Evolutionary conservation across 306 rosid species (phyloP), one percentile per base, ranked within the genome.

Genomic region (Macrotyloma uniflorum): DNA sequence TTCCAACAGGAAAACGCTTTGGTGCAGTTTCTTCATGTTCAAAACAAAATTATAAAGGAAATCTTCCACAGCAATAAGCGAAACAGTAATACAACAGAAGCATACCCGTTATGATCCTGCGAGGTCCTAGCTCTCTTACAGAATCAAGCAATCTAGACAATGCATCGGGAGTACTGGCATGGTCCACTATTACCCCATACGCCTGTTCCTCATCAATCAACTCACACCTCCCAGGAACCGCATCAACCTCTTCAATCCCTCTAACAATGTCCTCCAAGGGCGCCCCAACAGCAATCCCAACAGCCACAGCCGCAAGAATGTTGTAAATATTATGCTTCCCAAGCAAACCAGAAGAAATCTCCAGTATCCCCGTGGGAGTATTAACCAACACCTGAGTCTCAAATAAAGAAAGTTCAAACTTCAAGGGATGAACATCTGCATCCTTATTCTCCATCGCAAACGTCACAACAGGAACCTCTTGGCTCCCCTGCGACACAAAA

Each of bases 181-280:
- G 90, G 86, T 95, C 99, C 79, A 95, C 99, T 71, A 95, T 86
- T 55, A 93, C 99, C 75, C 99, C 98, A 86, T 83, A 95, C 0
- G 99, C 94, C 74, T 93, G 98, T 79, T 95, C 99, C 91, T 95
- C 98, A 0, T 95, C 99, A 79, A 95, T 93, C 68, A 95, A 82
- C 78, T 93, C 99, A 74, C 96, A 91, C 87, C 98, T 85, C 47
- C 97, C 97, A 20, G 97, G 99, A 87, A 93, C 98, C 16, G 98
- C 97, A 75, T 95, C 98, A 47, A 95, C 97, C 82, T 93, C 98
- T 87, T 95, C 99, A 86, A 92, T 78, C 74, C 99, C 99, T 87
- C 96, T 87, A 81, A 95, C 99, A 79, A 95, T 95, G 79, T 95
- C 96, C 85, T 95, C 99, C 64, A 95, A 85, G 5, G 99, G 99